These are phyloP conservation scores for Cryptosporidium xiaoi DNA, from an alignment of 169 alveolate species.

Conservation along the genomic window DNA sequence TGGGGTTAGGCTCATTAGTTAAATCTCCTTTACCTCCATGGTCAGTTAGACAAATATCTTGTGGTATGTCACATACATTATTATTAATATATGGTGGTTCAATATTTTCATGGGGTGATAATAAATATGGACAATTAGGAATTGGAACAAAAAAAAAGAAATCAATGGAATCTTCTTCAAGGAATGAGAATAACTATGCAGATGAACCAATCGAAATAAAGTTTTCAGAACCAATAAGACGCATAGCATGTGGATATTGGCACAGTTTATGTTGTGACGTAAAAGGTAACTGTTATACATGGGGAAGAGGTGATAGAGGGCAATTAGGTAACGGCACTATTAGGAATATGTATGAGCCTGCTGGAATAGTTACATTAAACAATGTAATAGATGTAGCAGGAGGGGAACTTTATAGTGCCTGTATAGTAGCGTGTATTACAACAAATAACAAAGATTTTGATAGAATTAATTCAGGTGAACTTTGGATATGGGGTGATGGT, in stretches of 20 bases:
- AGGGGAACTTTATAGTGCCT: slow-evolving; percentile 87
- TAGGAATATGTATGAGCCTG: slow-evolving; percentile 83
- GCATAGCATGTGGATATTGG: slow-evolving; percentile 58
- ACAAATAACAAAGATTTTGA: slow-evolving; percentile 62
- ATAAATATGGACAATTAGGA: slow-evolving; percentile 82
- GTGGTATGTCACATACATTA: slow-evolving; percentile 79
- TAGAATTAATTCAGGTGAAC: slow-evolving; percentile 78
- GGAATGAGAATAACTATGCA: slow-evolving; percentile 1
- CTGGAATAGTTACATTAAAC: slow-evolving; percentile 80
- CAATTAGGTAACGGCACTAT: slow-evolving; percentile 79
- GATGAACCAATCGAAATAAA: slow-evolving; percentile 33
- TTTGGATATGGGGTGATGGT: slow-evolving; percentile 89
- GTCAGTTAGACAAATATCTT: slow-evolving; percentile 77
- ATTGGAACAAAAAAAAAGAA: slow-evolving; percentile 13
- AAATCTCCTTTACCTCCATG: slow-evolving; percentile 5
- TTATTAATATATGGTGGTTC: slow-evolving; percentile 74
- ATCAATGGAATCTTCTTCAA: background rate
- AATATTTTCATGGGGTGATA: slow-evolving; percentile 78
- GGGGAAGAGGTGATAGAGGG: slow-evolving; percentile 76
- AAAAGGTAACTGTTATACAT: slow-evolving; percentile 37
- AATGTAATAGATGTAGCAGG: slow-evolving; percentile 86
- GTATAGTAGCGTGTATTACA: slow-evolving; percentile 77
- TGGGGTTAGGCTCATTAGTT: slow-evolving; percentile 22
- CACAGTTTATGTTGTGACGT: slow-evolving; percentile 54
- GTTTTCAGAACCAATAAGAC: slow-evolving; percentile 44